A percentile compares a stretch with the other conserved stretches of the same genome.
Conservation (phyloP, 2,329 filamentous ascomycete genomes). For the Xylariaceae sp. region DNA sequence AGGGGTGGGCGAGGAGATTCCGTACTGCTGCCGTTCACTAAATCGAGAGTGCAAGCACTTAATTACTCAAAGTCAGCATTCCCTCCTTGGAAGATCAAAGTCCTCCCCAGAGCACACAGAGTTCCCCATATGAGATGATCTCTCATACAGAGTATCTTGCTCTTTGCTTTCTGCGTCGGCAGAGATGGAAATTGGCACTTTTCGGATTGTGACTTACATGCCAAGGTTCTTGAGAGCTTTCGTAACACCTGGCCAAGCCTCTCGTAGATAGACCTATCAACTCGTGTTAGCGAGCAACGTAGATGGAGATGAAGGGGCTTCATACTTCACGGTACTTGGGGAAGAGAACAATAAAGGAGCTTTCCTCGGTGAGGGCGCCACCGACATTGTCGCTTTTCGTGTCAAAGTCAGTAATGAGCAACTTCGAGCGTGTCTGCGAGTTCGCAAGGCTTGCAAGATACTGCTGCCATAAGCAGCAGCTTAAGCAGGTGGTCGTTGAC, state of each 20-base stretch:
- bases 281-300: background rate
- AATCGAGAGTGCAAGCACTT: conserved; percentile 75
- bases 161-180: background rate
- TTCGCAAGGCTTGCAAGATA: background rate
- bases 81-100: background rate
- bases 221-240: conserved; percentile 79
- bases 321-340: conserved; percentile 97
- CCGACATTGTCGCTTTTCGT: conserved; percentile 62
- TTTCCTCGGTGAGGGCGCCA: conserved; percentile 88
- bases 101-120: background rate
- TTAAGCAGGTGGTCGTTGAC: background rate
- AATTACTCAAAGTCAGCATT: conserved; percentile 4
- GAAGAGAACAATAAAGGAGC: conserved; percentile 75
- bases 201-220: conserved; percentile 41
- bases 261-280: conserved; percentile 50
- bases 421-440: too few relatives aligned
- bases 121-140: background rate
- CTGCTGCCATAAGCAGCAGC: background rate
- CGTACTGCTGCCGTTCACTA: conserved; percentile 66
- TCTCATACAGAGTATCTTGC: background rate
- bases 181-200: background rate
- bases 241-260: conserved; percentile 82
- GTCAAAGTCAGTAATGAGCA: conserved; percentile 2
- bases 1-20: background rate
- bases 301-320: conserved; percentile 20